Evolutionary conservation across 2,329 filamentous ascomycete genomes (phyloP).

Genomic region (Pseudogymnoascus sp.): DNA sequence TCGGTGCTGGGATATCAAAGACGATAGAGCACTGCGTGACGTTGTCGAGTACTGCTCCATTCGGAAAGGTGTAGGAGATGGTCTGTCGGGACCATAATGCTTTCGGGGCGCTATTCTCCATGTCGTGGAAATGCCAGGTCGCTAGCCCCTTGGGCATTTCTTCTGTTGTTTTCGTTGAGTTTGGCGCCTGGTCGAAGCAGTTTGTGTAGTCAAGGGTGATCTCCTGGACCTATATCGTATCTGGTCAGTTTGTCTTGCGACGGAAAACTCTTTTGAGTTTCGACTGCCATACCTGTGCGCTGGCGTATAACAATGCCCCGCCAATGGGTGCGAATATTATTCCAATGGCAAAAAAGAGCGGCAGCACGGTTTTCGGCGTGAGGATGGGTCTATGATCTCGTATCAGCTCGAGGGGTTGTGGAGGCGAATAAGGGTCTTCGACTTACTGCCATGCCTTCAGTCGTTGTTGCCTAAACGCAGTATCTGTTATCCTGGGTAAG

Average conservation of each 20-base stretch:
- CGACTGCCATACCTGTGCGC: slow-evolving; percentile 55
- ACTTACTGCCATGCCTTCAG: slow-evolving; percentile 96
- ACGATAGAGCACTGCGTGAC: slow-evolving; percentile 59
- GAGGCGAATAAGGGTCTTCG: slow-evolving; percentile 1
- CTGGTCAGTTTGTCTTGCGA: not conserved
- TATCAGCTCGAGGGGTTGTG: not conserved
- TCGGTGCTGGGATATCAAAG: slow-evolving; percentile 71
- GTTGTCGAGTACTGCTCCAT: slow-evolving; percentile 28
- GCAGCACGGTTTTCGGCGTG: slow-evolving; percentile 86
- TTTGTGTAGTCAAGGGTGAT: slow-evolving; percentile 83
- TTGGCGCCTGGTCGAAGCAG: slow-evolving; percentile 54
- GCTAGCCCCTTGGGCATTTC: slow-evolving; percentile 52
- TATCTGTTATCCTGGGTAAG: slow-evolving; percentile 51
- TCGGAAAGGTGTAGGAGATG: slow-evolving; percentile 35
- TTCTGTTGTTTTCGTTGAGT: slow-evolving; percentile 31
- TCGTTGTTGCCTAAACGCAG: slow-evolving; percentile 91
- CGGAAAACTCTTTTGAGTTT: not conserved
- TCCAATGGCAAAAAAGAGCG: slow-evolving; percentile 83
- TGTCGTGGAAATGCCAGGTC: slow-evolving; percentile 60
- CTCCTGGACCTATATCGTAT: slow-evolving; percentile 68
- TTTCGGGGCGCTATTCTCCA: slow-evolving; percentile 17
- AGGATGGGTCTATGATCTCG: slow-evolving; percentile 65
- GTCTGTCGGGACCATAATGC: slow-evolving; percentile 22
- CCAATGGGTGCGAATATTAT: slow-evolving; percentile 92
- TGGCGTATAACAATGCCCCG: slow-evolving; percentile 78